Conservation (phyloP, 2,329 filamentous ascomycete species). For the Niveomyces coronatus region DNA sequence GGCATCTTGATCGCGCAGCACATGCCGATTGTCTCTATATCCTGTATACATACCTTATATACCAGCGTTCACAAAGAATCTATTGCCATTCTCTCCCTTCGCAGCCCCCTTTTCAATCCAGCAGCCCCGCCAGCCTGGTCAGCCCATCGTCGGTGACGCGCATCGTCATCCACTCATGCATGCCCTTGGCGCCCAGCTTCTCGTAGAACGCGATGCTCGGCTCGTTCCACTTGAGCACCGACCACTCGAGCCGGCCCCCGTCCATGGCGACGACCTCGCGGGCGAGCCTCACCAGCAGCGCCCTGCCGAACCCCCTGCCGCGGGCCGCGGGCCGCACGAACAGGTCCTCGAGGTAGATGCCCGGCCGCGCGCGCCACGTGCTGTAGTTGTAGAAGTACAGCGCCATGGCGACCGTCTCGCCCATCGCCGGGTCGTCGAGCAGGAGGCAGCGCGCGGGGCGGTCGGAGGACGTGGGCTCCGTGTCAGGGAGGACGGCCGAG, state of each 20-base stretch:
- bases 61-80: neutral
- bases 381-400: constrained; percentile 94
- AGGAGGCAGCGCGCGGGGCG: constrained; percentile 70
- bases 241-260: constrained; percentile 78
- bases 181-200: constrained; percentile 53
- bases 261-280: constrained; percentile 62
- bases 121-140: constrained; percentile 44
- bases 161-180: constrained; percentile 67
- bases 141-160: constrained; percentile 60
- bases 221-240: constrained; percentile 86
- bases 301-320: constrained; percentile 69
- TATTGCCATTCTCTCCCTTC: neutral
- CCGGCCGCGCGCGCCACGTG: constrained; percentile 79
- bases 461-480: constrained; percentile 42
- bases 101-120: constrained; percentile 13
- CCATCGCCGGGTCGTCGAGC: constrained; percentile 41
- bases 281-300: constrained; percentile 66
- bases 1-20: neutral
- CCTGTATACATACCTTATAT: neutral
- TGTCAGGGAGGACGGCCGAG: constrained; percentile 29
- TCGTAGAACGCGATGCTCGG: constrained; percentile 83
- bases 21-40: neutral
- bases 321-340: constrained; percentile 65
- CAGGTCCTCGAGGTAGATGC: constrained; percentile 91
- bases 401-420: constrained; percentile 60